phyloP scores from a whole-genome alignment of 2,329 filamentous ascomycete genomes.

The Cercospora brassicicola region DNA sequence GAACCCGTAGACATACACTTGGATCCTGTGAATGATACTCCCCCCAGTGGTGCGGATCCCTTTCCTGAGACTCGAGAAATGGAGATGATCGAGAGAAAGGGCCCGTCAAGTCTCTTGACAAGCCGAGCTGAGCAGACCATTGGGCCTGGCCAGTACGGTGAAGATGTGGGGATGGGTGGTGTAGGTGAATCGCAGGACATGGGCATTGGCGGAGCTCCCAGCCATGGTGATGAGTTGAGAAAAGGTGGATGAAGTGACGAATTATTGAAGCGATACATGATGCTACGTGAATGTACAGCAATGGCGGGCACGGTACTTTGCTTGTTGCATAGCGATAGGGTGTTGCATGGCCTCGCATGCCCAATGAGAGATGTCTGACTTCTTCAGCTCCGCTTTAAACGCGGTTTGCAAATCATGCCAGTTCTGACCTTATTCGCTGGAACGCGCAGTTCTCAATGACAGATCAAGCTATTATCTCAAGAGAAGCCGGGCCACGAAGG shows the following conservation, averaged over 20 bases:
- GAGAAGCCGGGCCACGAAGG: not conserved
- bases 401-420: not conserved
- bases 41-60: not conserved
- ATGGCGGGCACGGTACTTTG: not conserved
- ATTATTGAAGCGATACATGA: not conserved
- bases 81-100: conserved; percentile 34
- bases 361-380: not conserved
- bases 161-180: conserved; percentile 20
- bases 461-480: not conserved
- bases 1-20: conserved; percentile 18
- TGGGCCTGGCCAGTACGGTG: not conserved
- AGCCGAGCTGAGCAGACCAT: not conserved
- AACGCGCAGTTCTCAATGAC: not conserved
- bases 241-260: conserved; percentile 5
- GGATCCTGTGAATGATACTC: not conserved
- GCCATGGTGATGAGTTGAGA: conserved; percentile 12
- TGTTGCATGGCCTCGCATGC: not conserved
- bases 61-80: conserved; percentile 8
- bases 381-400: not conserved
- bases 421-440: not conserved
- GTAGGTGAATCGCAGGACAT: conserved; percentile 19
- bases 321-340: conserved; percentile 2
- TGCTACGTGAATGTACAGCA: not conserved
- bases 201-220: conserved; percentile 17
- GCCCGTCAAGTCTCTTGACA: conserved; percentile 9